These are phyloP conservation scores for Pseudogymnoascus sp. DNA, from an alignment of 2,329 filamentous ascomycete species.

Conservation along the genomic window DNA sequence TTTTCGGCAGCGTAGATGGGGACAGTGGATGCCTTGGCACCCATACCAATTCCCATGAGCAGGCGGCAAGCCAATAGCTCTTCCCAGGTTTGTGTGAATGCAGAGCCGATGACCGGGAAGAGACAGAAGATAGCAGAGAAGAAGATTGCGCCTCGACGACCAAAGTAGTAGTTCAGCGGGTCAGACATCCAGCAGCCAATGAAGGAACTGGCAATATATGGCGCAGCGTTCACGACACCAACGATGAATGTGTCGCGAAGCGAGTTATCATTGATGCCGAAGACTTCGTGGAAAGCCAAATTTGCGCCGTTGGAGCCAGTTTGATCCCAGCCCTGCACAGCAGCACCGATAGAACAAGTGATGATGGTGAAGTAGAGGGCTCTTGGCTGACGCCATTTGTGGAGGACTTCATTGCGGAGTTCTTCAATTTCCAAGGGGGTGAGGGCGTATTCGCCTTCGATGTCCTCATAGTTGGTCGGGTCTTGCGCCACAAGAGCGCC, in stretches of 20 bases:
- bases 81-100: conserved; percentile 62
- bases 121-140: conserved; percentile 65
- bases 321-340: conserved; percentile 37
- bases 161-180: conserved; percentile 52
- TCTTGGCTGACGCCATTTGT: conserved; percentile 57
- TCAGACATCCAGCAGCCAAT: conserved; percentile 59
- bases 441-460: conserved; percentile 47
- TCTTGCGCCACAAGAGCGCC: conserved; percentile 67
- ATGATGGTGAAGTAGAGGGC: conserved; percentile 57
- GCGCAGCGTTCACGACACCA: conserved; percentile 56
- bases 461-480: conserved; percentile 49
- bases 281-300: conserved; percentile 35
- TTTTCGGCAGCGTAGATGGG: conserved; percentile 72
- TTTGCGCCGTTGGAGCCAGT: conserved; percentile 47
- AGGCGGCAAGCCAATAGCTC: conserved; percentile 64
- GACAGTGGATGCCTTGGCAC: conserved; percentile 59
- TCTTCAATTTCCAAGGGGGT: conserved; percentile 47
- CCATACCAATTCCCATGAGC: conserved; percentile 69
- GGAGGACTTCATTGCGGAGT: conserved; percentile 50
- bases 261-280: conserved; percentile 36
- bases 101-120: conserved; percentile 60
- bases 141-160: conserved; percentile 62
- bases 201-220: conserved; percentile 42
- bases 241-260: conserved; percentile 40
- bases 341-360: conserved; percentile 59